Evolutionary conservation across 352 stramenopile species (phyloP), one percentile per base, ranked within the genome.

Genomic region (Pythium aristosporum): DNA sequence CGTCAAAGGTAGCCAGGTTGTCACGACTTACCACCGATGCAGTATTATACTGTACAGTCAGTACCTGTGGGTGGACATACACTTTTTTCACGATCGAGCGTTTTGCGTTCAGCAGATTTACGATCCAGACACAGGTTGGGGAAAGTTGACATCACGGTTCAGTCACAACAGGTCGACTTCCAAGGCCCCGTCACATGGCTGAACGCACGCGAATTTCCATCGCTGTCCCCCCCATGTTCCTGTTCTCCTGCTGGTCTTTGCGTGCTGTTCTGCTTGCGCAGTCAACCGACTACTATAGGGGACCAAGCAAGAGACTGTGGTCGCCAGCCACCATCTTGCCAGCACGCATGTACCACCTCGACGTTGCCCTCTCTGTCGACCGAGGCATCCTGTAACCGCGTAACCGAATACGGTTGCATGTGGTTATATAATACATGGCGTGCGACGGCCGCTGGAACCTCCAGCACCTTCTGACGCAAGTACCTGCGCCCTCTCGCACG

Each of bases 401-500:
- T 30, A 53, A 44, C 32, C 18, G 51, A 10, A 44, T 30, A 21
- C 34, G 20, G 20, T 57, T 34, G 51, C 51, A 57, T 18, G 51
- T 52, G 12, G 51, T 28, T 11, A n/a, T n/a, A n/a, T n/a, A n/a
- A n/a, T n/a, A 21, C 23, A 34, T 20, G n/a, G 20, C 21, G 32
- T 28, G 46, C 20, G 20, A 28, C 34, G 46, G 16, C 51, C 18
- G 28, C 47, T 57, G 51, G 32, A 57, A 57, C 51, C 23, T 21
- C 44, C 50, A 21, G 32, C 50, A 57, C 15, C 34, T 32, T 28
- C 34, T 57, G 51, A 57, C 51, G 51, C 51, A 11, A 47, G 51
- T 57, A 13, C 41, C 13, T 46, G 16, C 50, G 16, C 50, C 50
- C 16, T 57, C 50, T 46, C 34, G 37, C 20, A 21, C 7, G 34